A percentile compares a stretch with the other conserved stretches of the same genome.
Evolutionary conservation across 108 stramenopile species (phyloP).

Genomic region (Nitzschia sp.): DNA sequence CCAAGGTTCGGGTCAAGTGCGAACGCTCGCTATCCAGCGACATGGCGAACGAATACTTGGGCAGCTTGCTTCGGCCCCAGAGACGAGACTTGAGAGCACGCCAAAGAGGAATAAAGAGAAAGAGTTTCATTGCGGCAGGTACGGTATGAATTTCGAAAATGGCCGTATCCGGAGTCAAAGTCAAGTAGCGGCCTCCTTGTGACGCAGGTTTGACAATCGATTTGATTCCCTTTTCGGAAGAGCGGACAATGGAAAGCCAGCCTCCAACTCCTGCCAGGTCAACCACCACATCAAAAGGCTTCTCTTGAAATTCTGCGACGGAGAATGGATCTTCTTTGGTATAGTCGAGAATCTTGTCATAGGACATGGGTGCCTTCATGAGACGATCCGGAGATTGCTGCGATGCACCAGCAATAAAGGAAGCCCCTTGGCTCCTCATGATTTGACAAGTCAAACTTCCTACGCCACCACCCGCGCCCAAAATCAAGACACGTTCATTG

Average conservation of each 20-base stretch:
- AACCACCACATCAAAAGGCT: conserved; percentile 70
- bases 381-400: conserved; percentile 38
- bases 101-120: conserved; percentile 59
- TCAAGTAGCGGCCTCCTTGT: conserved; percentile 58
- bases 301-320: conserved; percentile 40
- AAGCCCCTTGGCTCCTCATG: conserved; percentile 38
- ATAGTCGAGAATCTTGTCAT: conserved; percentile 55
- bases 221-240: neutral
- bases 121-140: conserved; percentile 37
- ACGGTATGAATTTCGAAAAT: conserved; percentile 46
- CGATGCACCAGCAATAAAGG: conserved; percentile 52
- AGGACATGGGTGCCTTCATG: conserved; percentile 43
- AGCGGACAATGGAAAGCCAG: conserved; percentile 43
- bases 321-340: conserved; percentile 45
- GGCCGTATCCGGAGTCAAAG: conserved; percentile 50
- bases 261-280: conserved; percentile 61
- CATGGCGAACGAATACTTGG: conserved; percentile 59
- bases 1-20: conserved; percentile 56
- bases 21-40: conserved; percentile 36
- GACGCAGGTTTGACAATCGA: conserved; percentile 55
- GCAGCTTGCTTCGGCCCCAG: conserved; percentile 37
- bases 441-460: conserved; percentile 58
- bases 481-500: conserved; percentile 57
- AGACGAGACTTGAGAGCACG: conserved; percentile 44
- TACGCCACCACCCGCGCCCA: conserved; percentile 68